Conservation (phyloP, 164 flowering plant genomes). For the Vitis amurensis region DNA sequence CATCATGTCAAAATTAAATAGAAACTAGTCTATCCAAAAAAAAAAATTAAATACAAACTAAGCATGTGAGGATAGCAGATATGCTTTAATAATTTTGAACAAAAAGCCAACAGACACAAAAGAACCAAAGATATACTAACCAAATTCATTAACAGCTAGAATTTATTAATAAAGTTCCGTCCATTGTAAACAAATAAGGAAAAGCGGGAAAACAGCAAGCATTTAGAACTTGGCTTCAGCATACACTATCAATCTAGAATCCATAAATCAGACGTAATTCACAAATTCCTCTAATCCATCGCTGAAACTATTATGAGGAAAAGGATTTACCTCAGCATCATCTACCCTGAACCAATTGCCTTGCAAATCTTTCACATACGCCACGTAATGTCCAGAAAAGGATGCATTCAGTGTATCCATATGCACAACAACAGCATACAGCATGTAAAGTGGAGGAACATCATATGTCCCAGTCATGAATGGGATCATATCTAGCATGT, state of each 20-base stretch:
- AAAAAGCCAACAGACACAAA: not conserved
- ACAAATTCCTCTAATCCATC: not conserved
- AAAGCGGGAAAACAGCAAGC: not conserved
- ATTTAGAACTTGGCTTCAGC: not conserved
- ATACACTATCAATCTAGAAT: not conserved
- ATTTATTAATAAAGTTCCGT: too few relatives aligned
- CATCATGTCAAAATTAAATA: too few relatives aligned
- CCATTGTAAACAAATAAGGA: too few relatives aligned
- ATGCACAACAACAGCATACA: slow-evolving; percentile 88
- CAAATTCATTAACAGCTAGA: not conserved
- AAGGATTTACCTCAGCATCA: slow-evolving; percentile 70
- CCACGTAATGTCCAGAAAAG: slow-evolving; percentile 90
- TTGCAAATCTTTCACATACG: slow-evolving; percentile 74
- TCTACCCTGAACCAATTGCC: slow-evolving; percentile 85
- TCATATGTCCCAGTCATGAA: slow-evolving; percentile 80
- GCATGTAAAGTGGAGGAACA: slow-evolving; percentile 74
- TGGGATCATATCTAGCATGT: slow-evolving; percentile 83
- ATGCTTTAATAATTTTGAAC: not conserved
- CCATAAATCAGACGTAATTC: not conserved
- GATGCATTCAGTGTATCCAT: slow-evolving; percentile 81
- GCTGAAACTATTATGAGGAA: not conserved
- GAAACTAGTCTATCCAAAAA: too few relatives aligned
- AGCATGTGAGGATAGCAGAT: not conserved
- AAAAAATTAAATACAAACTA: not conserved
- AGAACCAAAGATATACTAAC: not conserved